A percentile compares a stretch with the other conserved stretches of the same genome.
These are phyloP conservation scores for Heracleum sosnowskyi DNA, from an alignment of 129 eudicot genomes.

Conservation along the genomic window DNA sequence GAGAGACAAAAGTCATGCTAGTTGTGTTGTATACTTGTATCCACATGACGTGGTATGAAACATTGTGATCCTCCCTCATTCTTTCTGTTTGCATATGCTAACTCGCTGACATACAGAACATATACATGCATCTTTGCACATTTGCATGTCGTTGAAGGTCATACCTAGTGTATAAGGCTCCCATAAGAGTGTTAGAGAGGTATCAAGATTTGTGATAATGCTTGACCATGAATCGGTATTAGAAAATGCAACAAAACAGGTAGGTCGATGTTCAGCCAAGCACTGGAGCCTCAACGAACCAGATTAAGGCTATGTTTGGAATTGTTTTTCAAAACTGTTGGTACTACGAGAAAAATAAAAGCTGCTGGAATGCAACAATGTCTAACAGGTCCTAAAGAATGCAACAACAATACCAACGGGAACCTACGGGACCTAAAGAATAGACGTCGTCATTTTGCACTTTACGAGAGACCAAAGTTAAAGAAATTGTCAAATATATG, in stretches of 20 bases:
- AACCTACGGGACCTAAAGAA: background rate
- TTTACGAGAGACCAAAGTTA: background rate
- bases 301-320: conserved; percentile 24
- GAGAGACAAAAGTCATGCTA: background rate
- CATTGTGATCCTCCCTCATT: background rate
- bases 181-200: background rate
- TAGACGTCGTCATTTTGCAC: background rate
- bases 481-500: background rate
- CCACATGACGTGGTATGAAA: too few species aligned
- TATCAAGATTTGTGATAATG: background rate
- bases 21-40: background rate
- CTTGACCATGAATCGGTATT: too few species aligned
- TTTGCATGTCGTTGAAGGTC: background rate
- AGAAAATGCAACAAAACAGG: too few species aligned
- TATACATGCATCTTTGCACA: too few species aligned
- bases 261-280: conserved; percentile 66
- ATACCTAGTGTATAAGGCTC: background rate
- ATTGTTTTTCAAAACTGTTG: too few species aligned
- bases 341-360: too few species aligned
- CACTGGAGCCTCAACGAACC: conserved; percentile 85
- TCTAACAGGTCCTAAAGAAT: too few species aligned
- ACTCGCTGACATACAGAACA: too few species aligned
- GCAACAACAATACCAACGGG: too few species aligned
- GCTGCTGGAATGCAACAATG: too few species aligned
- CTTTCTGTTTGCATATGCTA: background rate